Conservation (phyloP, 257 asterid genomes). For the Cinchona pubescens region DNA sequence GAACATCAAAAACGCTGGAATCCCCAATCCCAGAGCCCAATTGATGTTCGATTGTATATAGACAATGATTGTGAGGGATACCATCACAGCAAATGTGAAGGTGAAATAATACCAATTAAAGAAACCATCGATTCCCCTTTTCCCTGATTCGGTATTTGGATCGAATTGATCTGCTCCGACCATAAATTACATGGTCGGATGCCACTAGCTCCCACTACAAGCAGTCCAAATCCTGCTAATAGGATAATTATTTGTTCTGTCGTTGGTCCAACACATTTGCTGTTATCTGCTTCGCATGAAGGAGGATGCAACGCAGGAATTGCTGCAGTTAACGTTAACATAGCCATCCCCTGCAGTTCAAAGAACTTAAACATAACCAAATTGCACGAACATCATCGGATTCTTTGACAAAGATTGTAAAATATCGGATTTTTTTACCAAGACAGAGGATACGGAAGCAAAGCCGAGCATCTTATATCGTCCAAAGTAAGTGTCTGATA, state of each 20-base stretch:
- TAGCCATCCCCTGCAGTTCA: conserved; percentile 46
- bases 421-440: conserved; percentile 28
- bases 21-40: too few species aligned
- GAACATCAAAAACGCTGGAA: too few species aligned
- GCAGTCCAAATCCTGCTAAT: conserved; percentile 44
- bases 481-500: conserved; percentile 69
- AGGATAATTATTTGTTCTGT: conserved; percentile 51
- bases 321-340: conserved; percentile 57
- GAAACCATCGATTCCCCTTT: conserved; percentile 59
- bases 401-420: neutral
- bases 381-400: too few species aligned
- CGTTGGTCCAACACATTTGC: conserved; percentile 46
- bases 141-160: conserved; percentile 60
- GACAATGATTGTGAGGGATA: too few species aligned
- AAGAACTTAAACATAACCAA: neutral
- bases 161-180: conserved; percentile 84
- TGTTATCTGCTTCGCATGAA: conserved; percentile 33
- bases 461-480: conserved; percentile 64
- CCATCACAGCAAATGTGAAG: too few species aligned
- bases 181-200: conserved; percentile 72
- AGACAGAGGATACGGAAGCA: conserved; percentile 59
- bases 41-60: too few species aligned
- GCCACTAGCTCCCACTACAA: conserved; percentile 64
- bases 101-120: too few species aligned
- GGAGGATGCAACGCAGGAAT: conserved; percentile 65